phyloP scores from a whole-genome alignment of 139 green algal species.

The Choricystis sp. region DNA sequence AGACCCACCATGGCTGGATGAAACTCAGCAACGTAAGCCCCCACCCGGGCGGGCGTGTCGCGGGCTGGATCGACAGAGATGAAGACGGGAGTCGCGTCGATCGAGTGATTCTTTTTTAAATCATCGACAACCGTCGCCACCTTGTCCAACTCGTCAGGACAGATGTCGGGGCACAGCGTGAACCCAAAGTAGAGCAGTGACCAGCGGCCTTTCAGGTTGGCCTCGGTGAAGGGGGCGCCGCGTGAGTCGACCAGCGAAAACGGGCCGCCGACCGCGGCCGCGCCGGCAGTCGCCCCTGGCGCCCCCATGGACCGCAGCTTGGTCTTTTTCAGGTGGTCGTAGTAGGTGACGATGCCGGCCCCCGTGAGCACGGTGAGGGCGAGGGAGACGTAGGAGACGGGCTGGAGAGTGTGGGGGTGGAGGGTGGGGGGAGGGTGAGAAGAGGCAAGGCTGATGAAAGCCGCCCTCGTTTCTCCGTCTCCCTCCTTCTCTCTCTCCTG shows the following conservation, averaged over 20 bases:
- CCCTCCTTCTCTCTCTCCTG: no score
- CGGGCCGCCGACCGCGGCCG: conserved; percentile 73
- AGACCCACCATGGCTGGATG: conserved; percentile 86
- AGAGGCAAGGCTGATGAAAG: no score
- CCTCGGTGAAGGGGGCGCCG: conserved; percentile 58
- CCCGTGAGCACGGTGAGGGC: conserved; percentile 28
- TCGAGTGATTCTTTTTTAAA: background rate
- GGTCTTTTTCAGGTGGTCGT: conserved; percentile 13
- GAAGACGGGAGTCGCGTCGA: conserved; percentile 71
- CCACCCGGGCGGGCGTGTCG: conserved; percentile 53
- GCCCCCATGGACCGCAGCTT: conserved; percentile 13
- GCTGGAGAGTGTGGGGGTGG: conserved; percentile 4
- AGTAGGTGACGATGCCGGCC: conserved; percentile 23
- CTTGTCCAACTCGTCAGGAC: conserved; percentile 96
- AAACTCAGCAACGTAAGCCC: conserved; percentile 83
- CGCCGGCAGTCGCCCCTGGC: conserved; percentile 25
- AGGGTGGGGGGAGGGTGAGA: background rate
- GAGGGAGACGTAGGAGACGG: conserved; percentile 30
- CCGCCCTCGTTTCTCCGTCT: no score
- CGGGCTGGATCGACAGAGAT: conserved; percentile 88
- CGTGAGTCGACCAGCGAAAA: conserved; percentile 54
- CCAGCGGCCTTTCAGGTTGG: conserved; percentile 71
- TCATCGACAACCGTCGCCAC: conserved; percentile 50
- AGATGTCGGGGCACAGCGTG: conserved; percentile 96
- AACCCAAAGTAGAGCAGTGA: conserved; percentile 97